Conservation (phyloP, 2,329 filamentous ascomycete genomes). For the Alternaria triticimaculans region DNA sequence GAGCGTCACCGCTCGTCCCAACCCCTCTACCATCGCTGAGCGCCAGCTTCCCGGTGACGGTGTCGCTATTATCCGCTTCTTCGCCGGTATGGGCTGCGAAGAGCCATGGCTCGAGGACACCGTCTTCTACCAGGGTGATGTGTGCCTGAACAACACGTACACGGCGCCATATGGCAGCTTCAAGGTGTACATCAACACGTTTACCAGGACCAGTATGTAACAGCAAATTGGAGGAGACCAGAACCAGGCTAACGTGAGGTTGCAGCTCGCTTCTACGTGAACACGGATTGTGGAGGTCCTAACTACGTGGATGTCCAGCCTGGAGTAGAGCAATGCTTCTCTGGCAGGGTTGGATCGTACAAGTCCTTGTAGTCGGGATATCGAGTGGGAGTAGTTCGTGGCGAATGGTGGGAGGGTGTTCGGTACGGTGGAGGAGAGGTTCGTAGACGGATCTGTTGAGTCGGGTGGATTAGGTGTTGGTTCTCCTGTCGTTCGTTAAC, state of each 20-base stretch:
- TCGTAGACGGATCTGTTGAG: not conserved
- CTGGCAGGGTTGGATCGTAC: not conserved
- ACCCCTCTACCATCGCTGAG: not conserved
- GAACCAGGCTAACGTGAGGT: not conserved
- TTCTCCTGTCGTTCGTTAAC: not conserved
- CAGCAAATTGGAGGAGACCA: not conserved
- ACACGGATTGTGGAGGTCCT: not conserved
- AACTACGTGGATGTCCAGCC: constrained; percentile 1
- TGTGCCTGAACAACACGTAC: not conserved
- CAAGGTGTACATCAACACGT: not conserved
- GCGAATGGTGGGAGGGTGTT: not conserved
- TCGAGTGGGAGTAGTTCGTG: not conserved
- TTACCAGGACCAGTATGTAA: constrained; percentile 2
- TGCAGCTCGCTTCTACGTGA: constrained; percentile 3
- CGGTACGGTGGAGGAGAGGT: not conserved
- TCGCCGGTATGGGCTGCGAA: constrained; percentile 3
- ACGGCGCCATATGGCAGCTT: constrained; percentile 2
- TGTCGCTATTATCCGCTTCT: constrained; percentile 9
- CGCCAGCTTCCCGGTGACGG: not conserved
- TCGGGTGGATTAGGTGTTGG: not conserved
- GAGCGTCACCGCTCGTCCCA: not conserved
- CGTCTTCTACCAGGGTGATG: constrained; percentile 4
- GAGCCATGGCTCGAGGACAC: constrained; percentile 8
- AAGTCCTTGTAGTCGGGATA: not conserved
- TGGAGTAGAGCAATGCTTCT: not conserved